phyloP scores from a whole-genome alignment of 306 rosid species.

The Vigna trinervia region DNA sequence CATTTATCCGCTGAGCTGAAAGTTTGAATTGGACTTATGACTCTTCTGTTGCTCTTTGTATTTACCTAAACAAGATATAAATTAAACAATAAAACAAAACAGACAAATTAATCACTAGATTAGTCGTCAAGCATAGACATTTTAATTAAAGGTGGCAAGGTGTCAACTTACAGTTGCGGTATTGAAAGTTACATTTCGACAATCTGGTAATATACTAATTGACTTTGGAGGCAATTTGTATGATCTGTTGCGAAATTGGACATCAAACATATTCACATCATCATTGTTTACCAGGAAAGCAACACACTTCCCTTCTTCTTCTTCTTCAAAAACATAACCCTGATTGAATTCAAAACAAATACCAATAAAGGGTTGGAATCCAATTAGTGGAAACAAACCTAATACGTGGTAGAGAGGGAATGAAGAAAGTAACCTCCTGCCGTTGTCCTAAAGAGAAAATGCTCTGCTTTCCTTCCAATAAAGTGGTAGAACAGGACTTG shows the following conservation, averaged over 20 bases:
- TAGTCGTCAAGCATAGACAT: not conserved
- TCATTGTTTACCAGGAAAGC: constrained; percentile 66
- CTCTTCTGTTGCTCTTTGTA: constrained; percentile 47
- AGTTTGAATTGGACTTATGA: constrained; percentile 24
- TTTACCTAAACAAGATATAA: constrained; percentile 44
- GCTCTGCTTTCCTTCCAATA: constrained; percentile 57
- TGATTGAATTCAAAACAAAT: constrained; percentile 25
- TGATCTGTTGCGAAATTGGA: constrained; percentile 56
- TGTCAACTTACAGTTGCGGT: constrained; percentile 55
- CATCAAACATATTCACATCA: constrained; percentile 31
- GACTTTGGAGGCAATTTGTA: constrained; percentile 55
- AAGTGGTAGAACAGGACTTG: constrained; percentile 59
- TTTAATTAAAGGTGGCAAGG: not conserved
- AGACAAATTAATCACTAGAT: not conserved
- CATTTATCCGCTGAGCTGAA: constrained; percentile 56
- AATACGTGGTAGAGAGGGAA: not conserved
- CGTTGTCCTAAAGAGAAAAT: constrained; percentile 56
- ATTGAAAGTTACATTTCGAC: constrained; percentile 62
- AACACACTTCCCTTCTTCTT: constrained; percentile 53
- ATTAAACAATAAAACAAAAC: not conserved
- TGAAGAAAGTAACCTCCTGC: constrained; percentile 48
- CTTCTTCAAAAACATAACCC: constrained; percentile 61
- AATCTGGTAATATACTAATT: constrained; percentile 63
- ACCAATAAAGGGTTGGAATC: not conserved
- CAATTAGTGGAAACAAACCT: not conserved